Conservation (phyloP, 2,329 filamentous ascomycete genomes). For the Aspergillus felis region DNA sequence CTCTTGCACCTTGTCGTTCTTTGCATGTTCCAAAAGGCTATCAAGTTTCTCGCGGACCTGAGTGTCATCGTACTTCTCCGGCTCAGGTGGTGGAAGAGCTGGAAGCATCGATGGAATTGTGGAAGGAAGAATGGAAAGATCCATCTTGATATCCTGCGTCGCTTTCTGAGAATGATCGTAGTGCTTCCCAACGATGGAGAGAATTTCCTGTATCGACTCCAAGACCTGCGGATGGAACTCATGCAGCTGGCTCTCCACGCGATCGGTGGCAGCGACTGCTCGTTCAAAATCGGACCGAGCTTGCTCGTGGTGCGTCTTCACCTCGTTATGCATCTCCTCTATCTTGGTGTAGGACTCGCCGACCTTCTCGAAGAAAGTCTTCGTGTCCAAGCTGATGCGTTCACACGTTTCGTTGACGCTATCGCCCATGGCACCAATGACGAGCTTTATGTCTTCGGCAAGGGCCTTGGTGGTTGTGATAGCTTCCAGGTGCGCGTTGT, state of each 20-base stretch:
- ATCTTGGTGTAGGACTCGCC: constrained; percentile 73
- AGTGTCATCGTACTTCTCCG: constrained; percentile 61
- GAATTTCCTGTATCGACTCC: constrained; percentile 79
- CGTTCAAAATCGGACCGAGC: constrained; percentile 78
- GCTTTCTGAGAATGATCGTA: constrained; percentile 80
- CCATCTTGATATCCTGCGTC: constrained; percentile 57
- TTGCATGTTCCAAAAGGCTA: constrained; percentile 36
- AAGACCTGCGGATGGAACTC: constrained; percentile 88
- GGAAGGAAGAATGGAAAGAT: constrained; percentile 46
- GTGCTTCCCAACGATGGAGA: constrained; percentile 76
- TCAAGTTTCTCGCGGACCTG: constrained; percentile 58
- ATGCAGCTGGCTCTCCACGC: constrained; percentile 70
- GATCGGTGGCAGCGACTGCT: constrained; percentile 67
- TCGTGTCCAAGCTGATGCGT: constrained; percentile 81
- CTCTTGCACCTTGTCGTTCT: constrained; percentile 55
- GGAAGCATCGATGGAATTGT: constrained; percentile 57
- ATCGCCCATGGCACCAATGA: constrained; percentile 79
- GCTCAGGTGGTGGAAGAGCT: constrained; percentile 40
- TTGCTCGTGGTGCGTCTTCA: constrained; percentile 74
- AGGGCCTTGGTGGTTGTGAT: constrained; percentile 71
- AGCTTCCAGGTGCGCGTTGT: constrained; percentile 68
- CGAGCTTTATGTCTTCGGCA: constrained; percentile 79
- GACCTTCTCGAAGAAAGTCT: constrained; percentile 77
- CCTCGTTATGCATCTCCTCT: constrained; percentile 68
- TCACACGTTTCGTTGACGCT: constrained; percentile 78